Conservation (phyloP, 2,329 filamentous ascomycete species). For the Trichophyton simii region DNA sequence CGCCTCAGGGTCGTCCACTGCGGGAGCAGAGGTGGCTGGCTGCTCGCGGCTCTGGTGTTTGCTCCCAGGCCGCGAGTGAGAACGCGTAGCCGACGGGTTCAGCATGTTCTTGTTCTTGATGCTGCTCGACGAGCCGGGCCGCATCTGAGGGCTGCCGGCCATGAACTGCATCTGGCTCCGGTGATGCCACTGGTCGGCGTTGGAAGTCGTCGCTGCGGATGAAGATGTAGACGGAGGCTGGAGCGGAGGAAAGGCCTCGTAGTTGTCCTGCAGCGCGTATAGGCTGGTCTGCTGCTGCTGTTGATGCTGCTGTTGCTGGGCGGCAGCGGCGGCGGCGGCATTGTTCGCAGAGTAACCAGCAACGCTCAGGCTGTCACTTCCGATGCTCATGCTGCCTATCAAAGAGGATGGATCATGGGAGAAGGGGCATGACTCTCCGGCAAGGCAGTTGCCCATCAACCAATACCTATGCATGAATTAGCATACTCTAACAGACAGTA, state of each 20-base stretch:
- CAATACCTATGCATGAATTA: conserved; percentile 55
- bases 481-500: conserved; percentile 9
- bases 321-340: neutral
- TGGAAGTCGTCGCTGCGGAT: conserved; percentile 50
- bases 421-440: conserved; percentile 88
- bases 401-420: conserved; percentile 87
- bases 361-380: conserved; percentile 10
- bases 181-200: conserved; percentile 38
- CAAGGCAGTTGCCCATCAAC: conserved; percentile 89
- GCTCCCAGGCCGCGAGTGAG: conserved; percentile 73
- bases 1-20: conserved; percentile 86
- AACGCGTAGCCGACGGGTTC: conserved; percentile 42
- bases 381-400: conserved; percentile 63
- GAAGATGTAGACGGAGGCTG: conserved; percentile 47
- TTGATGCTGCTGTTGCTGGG: conserved; percentile 15
- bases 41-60: conserved; percentile 57
- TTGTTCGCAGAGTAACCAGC: conserved; percentile 43
- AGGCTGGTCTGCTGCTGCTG: conserved; percentile 38
- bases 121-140: conserved; percentile 16
- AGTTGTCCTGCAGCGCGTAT: conserved; percentile 65
- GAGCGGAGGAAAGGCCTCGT: conserved; percentile 72
- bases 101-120: conserved; percentile 41
- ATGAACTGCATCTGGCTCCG: conserved; percentile 15
- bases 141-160: conserved; percentile 1
- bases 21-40: conserved; percentile 51